A percentile compares a stretch with the other conserved stretches of the same genome.
Evolutionary conservation across 179 eudicot genomes (phyloP).

Genomic region (Heliamphora pulchella): DNA sequence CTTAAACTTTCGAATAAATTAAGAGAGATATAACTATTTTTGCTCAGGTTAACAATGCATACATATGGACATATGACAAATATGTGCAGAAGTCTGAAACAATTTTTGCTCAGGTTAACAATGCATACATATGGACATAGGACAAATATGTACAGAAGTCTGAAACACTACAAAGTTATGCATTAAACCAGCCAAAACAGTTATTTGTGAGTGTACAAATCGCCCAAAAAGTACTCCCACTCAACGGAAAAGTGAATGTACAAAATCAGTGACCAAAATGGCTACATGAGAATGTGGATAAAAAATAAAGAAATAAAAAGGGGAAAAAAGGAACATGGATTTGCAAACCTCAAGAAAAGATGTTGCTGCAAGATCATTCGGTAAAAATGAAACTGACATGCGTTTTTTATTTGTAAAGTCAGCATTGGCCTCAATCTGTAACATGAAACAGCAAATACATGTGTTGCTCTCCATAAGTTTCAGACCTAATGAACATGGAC

Average conservation of each 20-base stretch:
- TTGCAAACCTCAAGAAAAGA: slow-evolving; percentile 69
- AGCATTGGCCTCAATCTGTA: slow-evolving; percentile 79
- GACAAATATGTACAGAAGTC: not conserved
- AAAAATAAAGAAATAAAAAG: not conserved
- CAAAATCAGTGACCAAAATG: not conserved
- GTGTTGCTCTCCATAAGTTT: not conserved
- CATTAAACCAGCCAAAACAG: not conserved
- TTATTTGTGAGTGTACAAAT: not conserved
- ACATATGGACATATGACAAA: not conserved
- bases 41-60: not conserved
- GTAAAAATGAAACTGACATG: slow-evolving; percentile 50
- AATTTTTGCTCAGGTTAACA: not conserved
- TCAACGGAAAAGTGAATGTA: not conserved
- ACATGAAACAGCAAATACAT: slow-evolving; percentile 9
- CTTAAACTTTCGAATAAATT: not conserved
- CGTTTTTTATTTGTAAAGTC: slow-evolving; percentile 68
- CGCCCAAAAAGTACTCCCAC: not conserved
- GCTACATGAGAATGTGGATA: not conserved
- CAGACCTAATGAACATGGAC: not conserved
- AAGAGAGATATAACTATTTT: not conserved
- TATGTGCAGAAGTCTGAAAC: not conserved
- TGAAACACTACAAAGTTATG: not conserved
- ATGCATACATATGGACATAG: not conserved
- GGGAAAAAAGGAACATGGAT: not conserved
- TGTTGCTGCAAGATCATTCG: slow-evolving; percentile 71